Evolutionary conservation across 2,329 filamentous ascomycete species (phyloP).

Genomic region (Neophaeococcomyces mojaviensis): DNA sequence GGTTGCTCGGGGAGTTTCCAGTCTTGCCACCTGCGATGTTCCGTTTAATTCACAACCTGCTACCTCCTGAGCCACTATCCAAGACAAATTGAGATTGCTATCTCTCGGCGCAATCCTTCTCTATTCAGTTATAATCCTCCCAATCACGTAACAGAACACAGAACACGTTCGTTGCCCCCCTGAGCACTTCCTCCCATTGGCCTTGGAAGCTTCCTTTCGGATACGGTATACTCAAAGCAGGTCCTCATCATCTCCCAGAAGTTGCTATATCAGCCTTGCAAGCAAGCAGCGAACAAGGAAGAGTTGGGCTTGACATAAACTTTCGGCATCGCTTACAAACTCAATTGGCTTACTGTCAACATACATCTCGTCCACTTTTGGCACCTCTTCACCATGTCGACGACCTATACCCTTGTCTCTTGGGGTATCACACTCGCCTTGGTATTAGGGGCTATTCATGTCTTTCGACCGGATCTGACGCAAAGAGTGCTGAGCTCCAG

Average conservation of each 20-base stretch:
- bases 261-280: too few relatives aligned
- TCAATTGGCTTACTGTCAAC: not conserved
- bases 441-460: not conserved
- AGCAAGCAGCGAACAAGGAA: too few relatives aligned
- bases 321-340: too few relatives aligned
- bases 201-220: not conserved
- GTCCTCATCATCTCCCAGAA: too few relatives aligned
- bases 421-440: slow-evolving; percentile 3
- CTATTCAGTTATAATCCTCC: too few relatives aligned
- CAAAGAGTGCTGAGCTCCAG: not conserved
- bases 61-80: not conserved
- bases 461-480: slow-evolving; percentile 5
- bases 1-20: not conserved
- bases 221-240: too few relatives aligned
- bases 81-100: not conserved
- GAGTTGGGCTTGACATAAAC: too few relatives aligned
- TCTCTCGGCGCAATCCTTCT: not conserved
- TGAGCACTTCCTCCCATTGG: not conserved
- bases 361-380: not conserved
- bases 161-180: not conserved
- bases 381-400: slow-evolving; percentile 7
- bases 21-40: slow-evolving; percentile 1
- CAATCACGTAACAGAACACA: too few relatives aligned
- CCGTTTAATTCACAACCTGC: not conserved
- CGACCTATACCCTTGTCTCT: not conserved